These are phyloP conservation scores for Xylaria sp. DNA, from an alignment of 2,329 filamentous ascomycete genomes.

Conservation along the genomic window DNA sequence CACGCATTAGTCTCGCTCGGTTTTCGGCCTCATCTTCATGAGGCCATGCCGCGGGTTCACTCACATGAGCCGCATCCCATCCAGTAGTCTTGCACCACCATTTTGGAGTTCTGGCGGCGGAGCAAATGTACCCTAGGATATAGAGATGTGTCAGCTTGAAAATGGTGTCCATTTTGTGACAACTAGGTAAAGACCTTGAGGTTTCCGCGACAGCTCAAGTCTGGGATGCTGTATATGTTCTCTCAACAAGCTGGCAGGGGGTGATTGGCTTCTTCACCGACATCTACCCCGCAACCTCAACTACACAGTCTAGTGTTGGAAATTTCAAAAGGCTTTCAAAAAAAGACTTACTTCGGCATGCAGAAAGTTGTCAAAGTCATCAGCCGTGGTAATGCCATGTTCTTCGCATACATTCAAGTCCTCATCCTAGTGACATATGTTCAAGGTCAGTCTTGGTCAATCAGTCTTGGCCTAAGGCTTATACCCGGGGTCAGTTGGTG, in stretches of 20 bases:
- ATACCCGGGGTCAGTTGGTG: conserved; percentile 1
- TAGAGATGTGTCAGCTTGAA: conserved; percentile 3
- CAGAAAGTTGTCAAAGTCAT: conserved; percentile 63
- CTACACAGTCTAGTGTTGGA: too few species aligned
- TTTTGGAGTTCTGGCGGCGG: conserved; percentile 47
- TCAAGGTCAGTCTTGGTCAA: conserved; percentile 3
- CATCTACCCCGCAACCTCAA: conserved; percentile 3
- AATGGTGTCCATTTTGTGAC: background rate
- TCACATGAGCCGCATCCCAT: conserved; percentile 59
- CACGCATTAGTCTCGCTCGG: conserved; percentile 12
- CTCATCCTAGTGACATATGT: conserved; percentile 46
- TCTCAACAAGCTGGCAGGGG: conserved; percentile 1
- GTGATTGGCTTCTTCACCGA: background rate
- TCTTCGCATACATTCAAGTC: conserved; percentile 54
- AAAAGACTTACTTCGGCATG: conserved; percentile 47
- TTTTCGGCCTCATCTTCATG: background rate
- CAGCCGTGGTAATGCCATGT: conserved; percentile 49
- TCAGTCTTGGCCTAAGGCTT: background rate
- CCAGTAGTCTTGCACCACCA: conserved; percentile 49
- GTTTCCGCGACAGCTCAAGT: too few species aligned
- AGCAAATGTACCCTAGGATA: conserved; percentile 54
- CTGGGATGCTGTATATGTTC: too few species aligned
- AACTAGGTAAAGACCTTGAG: too few species aligned
- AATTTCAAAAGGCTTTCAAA: too few species aligned
- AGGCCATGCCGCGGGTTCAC: conserved; percentile 31